Conservation (phyloP, 2,329 filamentous ascomycete species). For the Fusarium domesticum region DNA sequence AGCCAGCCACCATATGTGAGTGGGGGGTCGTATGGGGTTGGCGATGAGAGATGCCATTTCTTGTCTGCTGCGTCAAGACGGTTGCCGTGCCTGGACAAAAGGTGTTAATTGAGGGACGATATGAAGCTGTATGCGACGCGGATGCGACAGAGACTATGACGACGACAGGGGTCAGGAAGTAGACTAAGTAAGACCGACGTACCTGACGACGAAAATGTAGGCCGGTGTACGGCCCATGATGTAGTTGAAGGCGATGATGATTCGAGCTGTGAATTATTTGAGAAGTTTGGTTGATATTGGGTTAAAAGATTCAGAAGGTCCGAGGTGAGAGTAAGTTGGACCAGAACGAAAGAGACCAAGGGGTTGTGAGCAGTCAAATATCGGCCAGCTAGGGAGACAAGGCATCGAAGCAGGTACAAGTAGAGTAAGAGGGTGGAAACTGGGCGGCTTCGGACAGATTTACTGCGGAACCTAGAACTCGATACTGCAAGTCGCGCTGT, state of each 20-base stretch:
- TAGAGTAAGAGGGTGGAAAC: not conserved
- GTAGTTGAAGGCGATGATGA: slow-evolving; percentile 8
- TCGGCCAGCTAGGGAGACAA: not conserved
- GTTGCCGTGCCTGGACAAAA: slow-evolving; percentile 69
- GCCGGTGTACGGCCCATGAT: slow-evolving; percentile 43
- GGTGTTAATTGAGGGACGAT: slow-evolving; percentile 12
- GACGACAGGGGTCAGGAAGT: slow-evolving; percentile 22
- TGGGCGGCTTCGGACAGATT: not conserved
- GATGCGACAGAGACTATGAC: slow-evolving; percentile 21
- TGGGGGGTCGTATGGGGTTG: slow-evolving; percentile 92
- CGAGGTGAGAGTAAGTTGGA: not conserved
- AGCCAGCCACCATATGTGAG: slow-evolving; percentile 93
- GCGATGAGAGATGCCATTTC: slow-evolving; percentile 89
- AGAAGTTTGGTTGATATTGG: not conserved
- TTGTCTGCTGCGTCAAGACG: slow-evolving; percentile 93
- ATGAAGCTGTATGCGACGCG: slow-evolving; percentile 13
- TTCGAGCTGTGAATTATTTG: not conserved
- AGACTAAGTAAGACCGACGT: slow-evolving; percentile 17
- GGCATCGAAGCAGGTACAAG: not conserved
- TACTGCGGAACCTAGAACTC: not conserved
- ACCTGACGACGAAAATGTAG: slow-evolving; percentile 46
- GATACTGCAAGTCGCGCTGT: not conserved
- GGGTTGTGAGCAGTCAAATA: not conserved
- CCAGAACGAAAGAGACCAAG: not conserved
- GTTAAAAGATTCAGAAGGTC: slow-evolving; percentile 3